A percentile compares a stretch with the other conserved stretches of the same genome.
These are phyloP conservation scores for Metarhizium humberi DNA, from an alignment of 2,329 filamentous ascomycete genomes.

Conservation along the genomic window DNA sequence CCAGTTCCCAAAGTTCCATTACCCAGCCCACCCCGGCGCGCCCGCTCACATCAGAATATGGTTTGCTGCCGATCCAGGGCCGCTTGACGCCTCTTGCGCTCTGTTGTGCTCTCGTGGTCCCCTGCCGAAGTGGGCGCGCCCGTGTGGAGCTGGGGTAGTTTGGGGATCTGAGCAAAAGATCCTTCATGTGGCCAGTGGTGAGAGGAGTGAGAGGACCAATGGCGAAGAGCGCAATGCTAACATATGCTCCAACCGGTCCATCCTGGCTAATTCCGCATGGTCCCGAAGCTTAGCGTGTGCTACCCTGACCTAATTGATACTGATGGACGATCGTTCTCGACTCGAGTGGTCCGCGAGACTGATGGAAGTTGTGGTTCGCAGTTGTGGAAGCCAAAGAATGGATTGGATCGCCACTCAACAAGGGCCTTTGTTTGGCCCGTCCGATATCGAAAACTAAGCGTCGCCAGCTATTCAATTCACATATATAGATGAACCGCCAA, in stretches of 20 bases:
- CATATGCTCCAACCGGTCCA: not conserved
- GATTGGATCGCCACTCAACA: not conserved
- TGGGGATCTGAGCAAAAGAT: slow-evolving; percentile 1
- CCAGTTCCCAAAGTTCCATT: no score
- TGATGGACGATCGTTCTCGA: not conserved
- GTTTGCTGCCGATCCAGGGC: no score
- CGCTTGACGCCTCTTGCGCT: no score
- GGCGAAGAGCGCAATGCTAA: no score
- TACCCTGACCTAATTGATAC: not conserved
- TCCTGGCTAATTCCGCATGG: not conserved
- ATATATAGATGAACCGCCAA: not conserved
- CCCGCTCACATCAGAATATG: no score
- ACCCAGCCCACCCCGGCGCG: no score
- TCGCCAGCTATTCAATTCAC: not conserved
- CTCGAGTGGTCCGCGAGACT: not conserved
- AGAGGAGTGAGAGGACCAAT: not conserved
- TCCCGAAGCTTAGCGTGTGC: not conserved
- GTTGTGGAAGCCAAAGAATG: not conserved
- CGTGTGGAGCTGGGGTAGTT: not conserved
- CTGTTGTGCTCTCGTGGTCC: no score
- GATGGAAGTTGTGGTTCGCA: not conserved
- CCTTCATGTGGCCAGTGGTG: not conserved
- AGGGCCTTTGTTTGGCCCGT: not conserved
- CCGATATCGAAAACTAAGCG: not conserved
- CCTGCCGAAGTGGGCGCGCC: no score